Conservation (phyloP, 768 basidiomycete genomes). For the Termitomyces sp. region DNA sequence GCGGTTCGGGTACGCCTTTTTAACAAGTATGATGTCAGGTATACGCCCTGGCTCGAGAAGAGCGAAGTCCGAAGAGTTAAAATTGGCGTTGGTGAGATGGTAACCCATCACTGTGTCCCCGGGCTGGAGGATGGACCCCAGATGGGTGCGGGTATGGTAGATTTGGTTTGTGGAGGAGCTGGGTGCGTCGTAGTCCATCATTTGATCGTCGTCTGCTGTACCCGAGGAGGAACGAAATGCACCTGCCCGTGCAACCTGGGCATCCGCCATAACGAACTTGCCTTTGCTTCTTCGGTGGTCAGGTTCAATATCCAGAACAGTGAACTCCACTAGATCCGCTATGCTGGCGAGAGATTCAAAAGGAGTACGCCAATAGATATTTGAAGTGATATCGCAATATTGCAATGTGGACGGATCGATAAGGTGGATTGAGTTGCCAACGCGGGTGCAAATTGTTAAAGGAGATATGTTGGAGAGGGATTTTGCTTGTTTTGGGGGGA, state of each 20-base stretch:
- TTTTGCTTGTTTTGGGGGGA: conserved; percentile 79
- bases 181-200: conserved; percentile 58
- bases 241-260: conserved; percentile 83
- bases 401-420: conserved; percentile 87
- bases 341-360: conserved; percentile 81
- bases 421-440: conserved; percentile 88
- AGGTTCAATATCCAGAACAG: conserved; percentile 90
- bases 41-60: conserved; percentile 57
- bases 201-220: conserved; percentile 26
- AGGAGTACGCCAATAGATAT: conserved; percentile 86
- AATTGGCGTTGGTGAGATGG: conserved; percentile 84
- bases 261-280: conserved; percentile 73
- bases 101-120: conserved; percentile 93
- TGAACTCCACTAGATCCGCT: conserved; percentile 89
- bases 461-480: conserved; percentile 84
- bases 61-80: conserved; percentile 86
- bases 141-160: conserved; percentile 93
- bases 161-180: conserved; percentile 65
- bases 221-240: conserved; percentile 57
- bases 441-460: conserved; percentile 81
- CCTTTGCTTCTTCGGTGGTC: conserved; percentile 54
- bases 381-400: conserved; percentile 69
- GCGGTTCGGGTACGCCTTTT: conserved; percentile 92
- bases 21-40: conserved; percentile 90
- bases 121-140: conserved; percentile 86